Percentiles rank a stretch among this genome's conserved stretches.
phyloP scores from a whole-genome alignment of 345 rosid genomes.

The Sonneratia alba region DNA sequence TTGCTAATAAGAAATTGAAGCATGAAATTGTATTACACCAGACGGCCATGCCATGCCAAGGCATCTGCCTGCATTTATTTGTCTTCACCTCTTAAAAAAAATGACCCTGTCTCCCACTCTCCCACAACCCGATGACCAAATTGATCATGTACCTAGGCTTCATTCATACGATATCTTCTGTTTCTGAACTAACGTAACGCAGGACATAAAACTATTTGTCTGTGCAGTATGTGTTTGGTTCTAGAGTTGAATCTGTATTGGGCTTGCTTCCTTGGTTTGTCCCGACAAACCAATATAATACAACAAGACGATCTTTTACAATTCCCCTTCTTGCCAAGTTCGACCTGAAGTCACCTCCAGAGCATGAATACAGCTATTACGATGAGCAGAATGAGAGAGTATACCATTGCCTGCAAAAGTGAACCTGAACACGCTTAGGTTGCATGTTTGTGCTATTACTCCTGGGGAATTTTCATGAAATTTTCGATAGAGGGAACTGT shows the following conservation, averaged over 20 bases:
- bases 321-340: neutral
- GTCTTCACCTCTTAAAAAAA: neutral
- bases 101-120: neutral
- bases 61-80: neutral
- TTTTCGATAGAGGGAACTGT: neutral
- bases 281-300: neutral
- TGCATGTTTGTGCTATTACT: neutral
- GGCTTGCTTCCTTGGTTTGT: neutral
- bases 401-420: constrained; percentile 33
- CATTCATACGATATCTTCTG: neutral
- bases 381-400: constrained; percentile 50
- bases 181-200: neutral
- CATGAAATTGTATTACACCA: neutral
- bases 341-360: constrained; percentile 1
- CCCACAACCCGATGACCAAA: neutral
- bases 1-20: neutral
- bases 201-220: neutral
- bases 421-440: neutral
- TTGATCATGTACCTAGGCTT: neutral
- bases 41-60: neutral
- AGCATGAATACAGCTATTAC: constrained; percentile 26
- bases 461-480: neutral
- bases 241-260: neutral
- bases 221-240: constrained; percentile 1
- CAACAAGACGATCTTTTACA: neutral